Evolutionary conservation across 2,329 filamentous ascomycete species (phyloP).

Genomic region (Aspergillus intermedius): DNA sequence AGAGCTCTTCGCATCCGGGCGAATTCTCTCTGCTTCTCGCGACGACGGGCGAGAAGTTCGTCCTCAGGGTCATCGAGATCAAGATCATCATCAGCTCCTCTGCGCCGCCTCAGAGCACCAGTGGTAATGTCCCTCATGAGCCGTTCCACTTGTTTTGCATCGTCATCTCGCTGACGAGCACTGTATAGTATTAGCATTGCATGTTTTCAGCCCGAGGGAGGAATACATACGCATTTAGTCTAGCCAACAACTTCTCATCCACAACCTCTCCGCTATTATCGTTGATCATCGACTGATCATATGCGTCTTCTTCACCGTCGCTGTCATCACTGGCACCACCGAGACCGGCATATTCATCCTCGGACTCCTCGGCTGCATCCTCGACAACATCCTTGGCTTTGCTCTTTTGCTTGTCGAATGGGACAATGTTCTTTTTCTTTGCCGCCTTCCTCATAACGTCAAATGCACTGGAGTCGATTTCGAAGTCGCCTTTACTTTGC

Average conservation of each 20-base stretch:
- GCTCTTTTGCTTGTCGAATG: conserved; percentile 79
- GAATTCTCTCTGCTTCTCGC: conserved; percentile 81
- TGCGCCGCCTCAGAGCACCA: conserved; percentile 76
- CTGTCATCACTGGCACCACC: conserved; percentile 87
- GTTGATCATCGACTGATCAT: conserved; percentile 83
- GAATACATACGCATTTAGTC: conserved; percentile 73
- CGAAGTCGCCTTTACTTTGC: conserved; percentile 28
- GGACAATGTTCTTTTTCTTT: conserved; percentile 46
- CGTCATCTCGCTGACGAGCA: conserved; percentile 68
- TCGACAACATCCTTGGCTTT: conserved; percentile 81
- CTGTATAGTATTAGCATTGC: conserved; percentile 39
- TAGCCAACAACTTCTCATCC: conserved; percentile 75
- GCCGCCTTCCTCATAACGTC: conserved; percentile 63
- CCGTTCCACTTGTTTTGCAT: conserved; percentile 84
- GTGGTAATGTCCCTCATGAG: conserved; percentile 89
- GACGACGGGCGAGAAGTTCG: conserved; percentile 63
- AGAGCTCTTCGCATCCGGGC: conserved; percentile 86
- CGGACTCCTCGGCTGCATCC: conserved; percentile 93
- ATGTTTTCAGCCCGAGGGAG: conserved; percentile 2
- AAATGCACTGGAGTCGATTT: conserved; percentile 53
- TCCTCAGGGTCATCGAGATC: conserved; percentile 90
- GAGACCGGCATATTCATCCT: conserved; percentile 93
- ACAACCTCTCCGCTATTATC: conserved; percentile 70
- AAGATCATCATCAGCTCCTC: conserved; percentile 64
- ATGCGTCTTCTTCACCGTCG: conserved; percentile 65